These are phyloP conservation scores for Boletus bicolor DNA, from an alignment of 768 basidiomycete genomes.

Conservation along the genomic window DNA sequence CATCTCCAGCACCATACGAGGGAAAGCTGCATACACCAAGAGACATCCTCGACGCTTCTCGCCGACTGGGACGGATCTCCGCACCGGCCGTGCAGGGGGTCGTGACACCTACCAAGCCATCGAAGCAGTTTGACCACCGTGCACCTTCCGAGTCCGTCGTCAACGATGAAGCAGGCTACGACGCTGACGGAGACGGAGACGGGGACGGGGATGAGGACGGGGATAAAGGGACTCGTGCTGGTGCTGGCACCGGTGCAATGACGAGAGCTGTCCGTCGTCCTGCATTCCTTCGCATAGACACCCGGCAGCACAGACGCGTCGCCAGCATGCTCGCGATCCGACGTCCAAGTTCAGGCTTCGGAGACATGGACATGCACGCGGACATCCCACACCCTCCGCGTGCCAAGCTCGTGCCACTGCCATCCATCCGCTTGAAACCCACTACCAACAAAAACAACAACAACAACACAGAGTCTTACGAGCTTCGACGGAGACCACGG, in stretches of 20 bases:
- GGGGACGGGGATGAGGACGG: background rate
- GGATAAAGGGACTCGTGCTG: background rate
- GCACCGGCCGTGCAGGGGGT: background rate
- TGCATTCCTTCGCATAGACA: constrained; percentile 22
- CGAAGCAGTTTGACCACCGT: background rate
- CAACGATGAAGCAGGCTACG: constrained; percentile 25
- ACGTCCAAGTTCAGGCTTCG: background rate
- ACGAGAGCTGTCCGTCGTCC: constrained; percentile 8
- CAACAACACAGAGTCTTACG: constrained; percentile 1
- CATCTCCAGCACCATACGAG: constrained; percentile 17
- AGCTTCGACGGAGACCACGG: constrained; percentile 13
- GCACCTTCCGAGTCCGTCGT: background rate
- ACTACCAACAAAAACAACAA: background rate
- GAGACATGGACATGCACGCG: background rate
- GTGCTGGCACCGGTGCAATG: background rate
- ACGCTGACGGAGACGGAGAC: constrained; percentile 19
- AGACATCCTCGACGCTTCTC: constrained; percentile 14
- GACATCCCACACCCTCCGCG: background rate
- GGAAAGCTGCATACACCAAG: constrained; percentile 3
- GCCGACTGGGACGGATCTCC: constrained; percentile 7
- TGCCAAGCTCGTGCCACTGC: background rate
- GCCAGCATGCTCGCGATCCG: constrained; percentile 23
- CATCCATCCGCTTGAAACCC: background rate
- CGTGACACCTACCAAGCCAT: background rate
- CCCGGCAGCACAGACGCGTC: constrained; percentile 24